These are phyloP conservation scores for Sclerotinia sclerotiorum DNA, from an alignment of 2,329 filamentous ascomycete species.

Conservation along the genomic window DNA sequence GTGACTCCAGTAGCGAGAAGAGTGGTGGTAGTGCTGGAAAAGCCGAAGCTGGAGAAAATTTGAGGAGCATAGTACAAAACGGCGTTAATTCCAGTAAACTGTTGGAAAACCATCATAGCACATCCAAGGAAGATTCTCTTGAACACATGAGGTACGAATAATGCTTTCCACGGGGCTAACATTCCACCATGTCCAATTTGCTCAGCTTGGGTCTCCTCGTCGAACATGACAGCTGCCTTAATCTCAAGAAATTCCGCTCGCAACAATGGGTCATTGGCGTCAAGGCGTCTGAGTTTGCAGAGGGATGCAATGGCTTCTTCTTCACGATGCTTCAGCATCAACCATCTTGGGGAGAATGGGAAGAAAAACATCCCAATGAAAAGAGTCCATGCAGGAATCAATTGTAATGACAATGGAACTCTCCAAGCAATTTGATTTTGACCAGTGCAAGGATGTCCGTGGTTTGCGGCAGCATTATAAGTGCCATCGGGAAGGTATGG, in stretches of 20 bases:
- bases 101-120: conserved; percentile 54
- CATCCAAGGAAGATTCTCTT: conserved; percentile 53
- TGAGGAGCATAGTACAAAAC: conserved; percentile 50
- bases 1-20: conserved; percentile 69
- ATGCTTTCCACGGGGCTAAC: conserved; percentile 50
- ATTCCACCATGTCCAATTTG: conserved; percentile 48
- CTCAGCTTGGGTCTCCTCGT: conserved; percentile 46
- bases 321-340: conserved; percentile 47
- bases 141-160: conserved; percentile 37
- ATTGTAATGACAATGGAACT: conserved; percentile 59
- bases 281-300: conserved; percentile 43
- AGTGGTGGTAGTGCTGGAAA: conserved; percentile 47
- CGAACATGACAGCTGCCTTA: conserved; percentile 58
- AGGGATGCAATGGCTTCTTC: conserved; percentile 48
- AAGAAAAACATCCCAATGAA: conserved; percentile 53
- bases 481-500: conserved; percentile 10
- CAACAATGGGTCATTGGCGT: conserved; percentile 53
- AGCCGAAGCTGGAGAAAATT: conserved; percentile 45
- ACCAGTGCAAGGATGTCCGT: conserved; percentile 45
- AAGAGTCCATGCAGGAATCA: conserved; percentile 62
- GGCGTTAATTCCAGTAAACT: conserved; percentile 47
- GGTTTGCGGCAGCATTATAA: conserved; percentile 53
- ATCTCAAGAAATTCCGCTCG: conserved; percentile 52
- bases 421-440: conserved; percentile 50
- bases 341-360: conserved; percentile 53